Percentiles rank a stretch among this genome's conserved stretches.
phyloP scores from a whole-genome alignment of 2,329 filamentous ascomycete species.

The Xylaria sp. region DNA sequence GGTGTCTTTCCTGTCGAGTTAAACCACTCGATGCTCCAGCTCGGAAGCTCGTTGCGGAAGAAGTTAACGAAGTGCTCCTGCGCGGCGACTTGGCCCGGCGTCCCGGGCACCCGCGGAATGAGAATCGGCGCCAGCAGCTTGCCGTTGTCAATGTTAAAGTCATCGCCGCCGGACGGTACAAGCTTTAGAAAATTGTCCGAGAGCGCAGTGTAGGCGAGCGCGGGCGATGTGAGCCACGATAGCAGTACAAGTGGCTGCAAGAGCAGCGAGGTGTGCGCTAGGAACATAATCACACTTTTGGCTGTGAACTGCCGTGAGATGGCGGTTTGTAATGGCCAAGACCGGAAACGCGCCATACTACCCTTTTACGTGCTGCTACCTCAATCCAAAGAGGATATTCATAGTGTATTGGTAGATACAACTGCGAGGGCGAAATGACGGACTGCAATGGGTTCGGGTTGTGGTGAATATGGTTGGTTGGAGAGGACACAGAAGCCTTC shows the following conservation, averaged over 20 bases:
- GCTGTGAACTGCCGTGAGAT: conserved; percentile 6
- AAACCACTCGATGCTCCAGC: conserved; percentile 77
- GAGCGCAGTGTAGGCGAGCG: conserved; percentile 56
- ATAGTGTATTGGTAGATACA: conserved; percentile 36
- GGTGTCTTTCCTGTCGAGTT: conserved; percentile 80
- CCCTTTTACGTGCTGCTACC: conserved; percentile 36
- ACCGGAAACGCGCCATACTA: conserved; percentile 23
- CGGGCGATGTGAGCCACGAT: conserved; percentile 44
- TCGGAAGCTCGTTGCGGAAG: conserved; percentile 73
- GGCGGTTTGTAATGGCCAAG: conserved; percentile 16
- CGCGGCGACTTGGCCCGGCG: conserved; percentile 72
- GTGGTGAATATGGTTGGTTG: conserved; percentile 6
- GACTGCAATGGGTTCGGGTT: neutral
- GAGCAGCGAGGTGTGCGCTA: conserved; percentile 40
- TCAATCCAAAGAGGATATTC: conserved; percentile 41
- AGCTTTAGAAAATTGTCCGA: conserved; percentile 73
- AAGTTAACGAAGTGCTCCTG: conserved; percentile 79
- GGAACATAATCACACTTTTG: conserved; percentile 26
- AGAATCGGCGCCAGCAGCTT: conserved; percentile 80
- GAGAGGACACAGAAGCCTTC: conserved; percentile 28
- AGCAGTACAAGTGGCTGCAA: conserved; percentile 44
- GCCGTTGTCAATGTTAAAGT: conserved; percentile 79
- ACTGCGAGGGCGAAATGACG: conserved; percentile 6
- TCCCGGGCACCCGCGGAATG: conserved; percentile 78
- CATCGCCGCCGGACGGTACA: conserved; percentile 71